Conservation (phyloP, 2,329 filamentous ascomycete species). For the Colletotrichum magnum region DNA sequence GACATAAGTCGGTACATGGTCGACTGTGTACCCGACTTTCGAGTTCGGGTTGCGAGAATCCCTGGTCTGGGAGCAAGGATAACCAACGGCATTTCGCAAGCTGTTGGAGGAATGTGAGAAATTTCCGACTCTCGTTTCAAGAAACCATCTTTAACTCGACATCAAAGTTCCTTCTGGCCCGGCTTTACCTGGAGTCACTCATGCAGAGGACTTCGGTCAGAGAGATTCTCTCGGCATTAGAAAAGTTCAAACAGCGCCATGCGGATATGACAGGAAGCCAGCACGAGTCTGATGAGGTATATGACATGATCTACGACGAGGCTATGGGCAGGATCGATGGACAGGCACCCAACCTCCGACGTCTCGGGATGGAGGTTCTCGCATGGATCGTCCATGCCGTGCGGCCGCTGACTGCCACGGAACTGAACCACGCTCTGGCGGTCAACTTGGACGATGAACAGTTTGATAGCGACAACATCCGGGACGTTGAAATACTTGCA, state of each 20-base stretch:
- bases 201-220: conserved; percentile 44
- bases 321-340: conserved; percentile 48
- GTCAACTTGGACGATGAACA: too few species aligned
- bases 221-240: conserved; percentile 50
- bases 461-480: too few species aligned
- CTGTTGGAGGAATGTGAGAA: conserved; percentile 43
- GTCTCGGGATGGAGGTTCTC: neutral
- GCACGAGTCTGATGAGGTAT: conserved; percentile 38
- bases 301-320: conserved; percentile 50
- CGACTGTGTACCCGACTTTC: conserved; percentile 7
- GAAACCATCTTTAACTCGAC: conserved; percentile 11
- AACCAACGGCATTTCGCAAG: neutral
- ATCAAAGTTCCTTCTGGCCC: conserved; percentile 35
- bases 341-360: neutral
- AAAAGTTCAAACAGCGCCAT: conserved; percentile 42
- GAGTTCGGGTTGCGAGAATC: neutral
- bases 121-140: too few species aligned
- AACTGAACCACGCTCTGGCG: neutral
- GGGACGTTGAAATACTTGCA: conserved; percentile 49
- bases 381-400: conserved; percentile 44
- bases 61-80: neutral
- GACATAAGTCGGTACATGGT: conserved; percentile 41
- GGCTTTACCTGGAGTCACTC: conserved; percentile 36
- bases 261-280: conserved; percentile 49
- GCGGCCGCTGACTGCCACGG: conserved; percentile 48